Evolutionary conservation across 148 eudicot species (phyloP).

Genomic region (Vaccinium corymbosum): DNA sequence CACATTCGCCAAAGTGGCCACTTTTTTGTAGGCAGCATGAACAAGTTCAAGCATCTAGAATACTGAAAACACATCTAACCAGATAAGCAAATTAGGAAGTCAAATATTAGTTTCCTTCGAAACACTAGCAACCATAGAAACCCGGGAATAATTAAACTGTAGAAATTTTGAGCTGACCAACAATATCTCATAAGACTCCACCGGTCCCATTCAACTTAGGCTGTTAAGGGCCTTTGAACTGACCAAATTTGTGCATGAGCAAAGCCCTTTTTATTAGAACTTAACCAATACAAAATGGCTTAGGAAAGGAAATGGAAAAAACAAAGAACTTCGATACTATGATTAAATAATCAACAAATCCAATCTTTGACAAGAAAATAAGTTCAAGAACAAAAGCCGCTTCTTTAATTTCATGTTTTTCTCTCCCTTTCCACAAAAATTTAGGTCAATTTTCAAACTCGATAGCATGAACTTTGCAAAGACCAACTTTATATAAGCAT

Average conservation of each 20-base stretch:
- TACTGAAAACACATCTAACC: not conserved
- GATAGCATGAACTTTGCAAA: not conserved
- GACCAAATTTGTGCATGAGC: not conserved
- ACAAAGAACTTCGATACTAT: not conserved
- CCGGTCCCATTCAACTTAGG: not conserved
- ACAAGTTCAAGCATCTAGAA: slow-evolving; percentile 11
- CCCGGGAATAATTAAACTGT: not conserved
- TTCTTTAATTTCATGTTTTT: not conserved
- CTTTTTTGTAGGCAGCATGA: not conserved
- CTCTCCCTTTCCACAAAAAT: not conserved
- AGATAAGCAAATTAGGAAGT: not conserved
- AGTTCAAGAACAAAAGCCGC: not conserved
- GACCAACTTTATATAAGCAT: not conserved
- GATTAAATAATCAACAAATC: not conserved
- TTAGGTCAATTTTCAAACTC: not conserved
- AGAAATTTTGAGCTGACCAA: not conserved
- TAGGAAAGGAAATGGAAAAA: not conserved
- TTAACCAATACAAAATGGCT: not conserved
- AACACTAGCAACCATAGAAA: not conserved
- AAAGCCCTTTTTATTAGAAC: not conserved
- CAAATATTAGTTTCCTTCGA: not conserved
- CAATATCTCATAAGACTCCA: not conserved
- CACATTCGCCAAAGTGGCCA: not conserved
- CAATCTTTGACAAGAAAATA: slow-evolving; percentile 4
- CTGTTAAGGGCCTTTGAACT: not conserved